phyloP scores from a whole-genome alignment of 495 filamentous ascomycete species.

The Tetracladium setigerum region DNA sequence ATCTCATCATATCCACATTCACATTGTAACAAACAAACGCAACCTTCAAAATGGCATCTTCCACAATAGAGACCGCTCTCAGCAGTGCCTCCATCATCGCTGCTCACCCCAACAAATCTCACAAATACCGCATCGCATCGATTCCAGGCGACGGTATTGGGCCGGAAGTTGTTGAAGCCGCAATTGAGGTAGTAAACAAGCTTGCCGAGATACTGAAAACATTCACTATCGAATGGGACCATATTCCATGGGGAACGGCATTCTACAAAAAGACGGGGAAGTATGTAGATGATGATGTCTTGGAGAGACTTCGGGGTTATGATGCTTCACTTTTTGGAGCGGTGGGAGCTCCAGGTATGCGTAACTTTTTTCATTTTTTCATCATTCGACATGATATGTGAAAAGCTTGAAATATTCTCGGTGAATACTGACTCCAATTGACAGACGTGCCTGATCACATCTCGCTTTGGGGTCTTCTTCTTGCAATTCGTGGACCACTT shows the following conservation, averaged over 20 bases:
- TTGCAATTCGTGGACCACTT: conserved; percentile 44
- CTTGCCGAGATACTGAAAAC: conserved; percentile 35
- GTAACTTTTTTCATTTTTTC: not conserved
- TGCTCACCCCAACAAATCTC: not conserved
- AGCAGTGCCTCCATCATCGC: no score
- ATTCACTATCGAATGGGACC: conserved; percentile 41
- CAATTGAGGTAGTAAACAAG: conserved; percentile 37
- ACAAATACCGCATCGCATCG: conserved; percentile 36
- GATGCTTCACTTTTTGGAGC: conserved; percentile 49
- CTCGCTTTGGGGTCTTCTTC: conserved; percentile 47
- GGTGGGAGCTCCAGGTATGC: conserved; percentile 43
- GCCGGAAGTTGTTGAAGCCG: conserved; percentile 41
- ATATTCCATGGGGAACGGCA: conserved; percentile 46
- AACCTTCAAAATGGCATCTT: no score
- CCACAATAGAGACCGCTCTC: no score
- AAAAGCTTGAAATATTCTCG: no score
- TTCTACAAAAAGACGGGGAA: conserved; percentile 43
- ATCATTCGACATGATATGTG: no score
- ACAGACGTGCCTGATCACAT: conserved; percentile 49
- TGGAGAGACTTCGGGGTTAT: conserved; percentile 41
- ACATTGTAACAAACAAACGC: no score
- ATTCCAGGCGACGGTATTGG: conserved; percentile 49
- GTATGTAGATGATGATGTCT: conserved; percentile 45
- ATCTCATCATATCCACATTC: no score
- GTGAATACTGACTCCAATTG: not conserved